Evolutionary conservation across 306 rosid species (phyloP), one percentile per base, ranked within the genome.

Genomic region (Oxytropis ochrocephala): DNA sequence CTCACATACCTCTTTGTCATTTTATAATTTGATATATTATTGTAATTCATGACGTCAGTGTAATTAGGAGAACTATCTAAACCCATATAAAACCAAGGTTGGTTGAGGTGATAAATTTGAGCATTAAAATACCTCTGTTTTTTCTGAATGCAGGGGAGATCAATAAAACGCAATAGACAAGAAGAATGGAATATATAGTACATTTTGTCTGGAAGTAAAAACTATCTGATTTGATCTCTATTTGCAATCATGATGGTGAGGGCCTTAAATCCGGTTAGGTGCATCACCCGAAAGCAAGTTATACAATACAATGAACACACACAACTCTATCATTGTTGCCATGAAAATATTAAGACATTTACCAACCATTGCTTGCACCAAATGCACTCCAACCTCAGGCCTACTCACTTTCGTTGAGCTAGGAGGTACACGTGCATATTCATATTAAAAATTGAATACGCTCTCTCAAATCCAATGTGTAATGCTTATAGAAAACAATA

Each of bases 251-350:
- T 75, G 65, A 50, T 19, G 56, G 16, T 8, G 16, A 66, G 54
- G 69, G 60, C 73, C 30, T 66, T 65, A 8, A 62, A 62, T 41
- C 38, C 41, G 17, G 74, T 74, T 69, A 69, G 82, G 80, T 63
- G 7, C 33, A 64, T 70, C n/a, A 11, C 72, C 41, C 76, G 36
- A 47, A 76, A n/a, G n/a, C n/a, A n/a, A n/a, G n/a, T n/a, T n/a
- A n/a, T n/a, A n/a, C n/a, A 65, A 46, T 47, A 13, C 41, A 46
- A 13, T 35, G 53, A 61, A 49, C 57, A 3, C n/a, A n/a, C n/a
- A n/a, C n/a, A n/a, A n/a, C n/a, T 55, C 53, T n/a, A 63, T 73
- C 73, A 74, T 74, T 56, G 55, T 69, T 63, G 32, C 29, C 65
- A 65, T 49, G 70, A 75, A 79, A 67, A 13, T 5, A 16, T 56